Percentiles rank a stretch among this genome's conserved stretches.
These are phyloP conservation scores for Ricinus communis DNA, from an alignment of 345 rosid species.

Conservation along the genomic window DNA sequence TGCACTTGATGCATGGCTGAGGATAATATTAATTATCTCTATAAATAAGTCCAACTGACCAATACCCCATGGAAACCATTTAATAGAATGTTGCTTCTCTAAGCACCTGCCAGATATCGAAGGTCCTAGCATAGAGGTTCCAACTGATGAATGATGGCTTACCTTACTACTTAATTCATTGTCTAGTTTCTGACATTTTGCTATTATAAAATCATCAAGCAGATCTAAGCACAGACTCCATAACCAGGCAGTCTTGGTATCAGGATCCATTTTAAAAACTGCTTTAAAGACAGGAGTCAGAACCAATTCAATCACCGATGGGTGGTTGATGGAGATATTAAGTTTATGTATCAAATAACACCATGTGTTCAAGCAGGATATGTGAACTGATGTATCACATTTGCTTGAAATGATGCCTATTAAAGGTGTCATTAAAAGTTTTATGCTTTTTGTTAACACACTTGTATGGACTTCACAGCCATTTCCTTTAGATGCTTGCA, in stretches of 20 bases:
- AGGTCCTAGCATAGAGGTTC: constrained; percentile 24
- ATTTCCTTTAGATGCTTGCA: constrained; percentile 16
- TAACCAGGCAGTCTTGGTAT: constrained; percentile 28
- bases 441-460: constrained; percentile 41
- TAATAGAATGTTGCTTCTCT: constrained; percentile 39
- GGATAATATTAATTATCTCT: constrained; percentile 27
- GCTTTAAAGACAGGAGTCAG: constrained; percentile 48
- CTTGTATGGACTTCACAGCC: constrained; percentile 25
- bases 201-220: constrained; percentile 38
- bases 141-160: constrained; percentile 17
- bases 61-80: constrained; percentile 53
- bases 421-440: constrained; percentile 57
- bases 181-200: constrained; percentile 31
- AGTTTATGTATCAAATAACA: constrained; percentile 56
- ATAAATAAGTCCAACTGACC: constrained; percentile 40
- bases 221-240: constrained; percentile 51
- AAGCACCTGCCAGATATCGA: constrained; percentile 23
- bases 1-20: constrained; percentile 25
- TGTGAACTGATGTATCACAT: constrained; percentile 42
- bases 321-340: constrained; percentile 36
- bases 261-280: constrained; percentile 38
- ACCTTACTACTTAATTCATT: constrained; percentile 21
- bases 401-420: constrained; percentile 44
- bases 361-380: constrained; percentile 55
- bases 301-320: constrained; percentile 35